Base-by-base conservation (phyloP, 495 filamentous ascomycete genomes). In the Annulohypoxylon maeteangense region DNA sequence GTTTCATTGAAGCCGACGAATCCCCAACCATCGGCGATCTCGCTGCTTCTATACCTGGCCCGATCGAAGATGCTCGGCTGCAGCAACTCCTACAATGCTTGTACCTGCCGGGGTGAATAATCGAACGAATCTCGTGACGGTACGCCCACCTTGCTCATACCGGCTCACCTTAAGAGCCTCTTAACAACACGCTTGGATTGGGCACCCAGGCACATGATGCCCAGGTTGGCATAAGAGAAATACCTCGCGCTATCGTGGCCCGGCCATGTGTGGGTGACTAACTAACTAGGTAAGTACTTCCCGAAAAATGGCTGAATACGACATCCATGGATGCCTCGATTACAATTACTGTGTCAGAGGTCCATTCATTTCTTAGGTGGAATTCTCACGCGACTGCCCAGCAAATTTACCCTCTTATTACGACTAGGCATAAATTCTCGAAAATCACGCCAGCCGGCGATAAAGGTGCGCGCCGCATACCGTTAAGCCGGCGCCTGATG, bases 141-240 rank as follows among this genome's bases (percentile, higher is more conserved):
- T 58, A 63, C 42, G 31, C 48, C 65, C 56, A 65, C 65, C 70
- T 53, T 62, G 29, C 58, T n/a, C 61, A 29, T 65, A 61, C 53
- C 50, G 22, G 65, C 34, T 73, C 70, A 73, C 70, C 70, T 73
- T 69, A 66, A 73, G 70, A 73, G 70, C 70, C 70, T 73, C 70
- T 61, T 73, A 40, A 57, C 65, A 23, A 51, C 61, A 20, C 61
- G 11, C 59, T 62, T 50, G 50, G 61, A 61, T 60, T 72, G 42
- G 64, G 62, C 18, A 59, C 31, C 38, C 36, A 44, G 18, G 57
- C 55, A 56, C 61, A 69, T 65, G 60, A 54, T 44, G 47, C 36
- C 32, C 38, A 34, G 55, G 31, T 54, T 57, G 47, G 42, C 40
- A 48, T 66, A 59, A 34, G 31, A 48, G 25, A 53, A 60, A 53